These are phyloP conservation scores for Aspergillus bombycis DNA, from an alignment of 2,329 filamentous ascomycete genomes.

Conservation along the genomic window DNA sequence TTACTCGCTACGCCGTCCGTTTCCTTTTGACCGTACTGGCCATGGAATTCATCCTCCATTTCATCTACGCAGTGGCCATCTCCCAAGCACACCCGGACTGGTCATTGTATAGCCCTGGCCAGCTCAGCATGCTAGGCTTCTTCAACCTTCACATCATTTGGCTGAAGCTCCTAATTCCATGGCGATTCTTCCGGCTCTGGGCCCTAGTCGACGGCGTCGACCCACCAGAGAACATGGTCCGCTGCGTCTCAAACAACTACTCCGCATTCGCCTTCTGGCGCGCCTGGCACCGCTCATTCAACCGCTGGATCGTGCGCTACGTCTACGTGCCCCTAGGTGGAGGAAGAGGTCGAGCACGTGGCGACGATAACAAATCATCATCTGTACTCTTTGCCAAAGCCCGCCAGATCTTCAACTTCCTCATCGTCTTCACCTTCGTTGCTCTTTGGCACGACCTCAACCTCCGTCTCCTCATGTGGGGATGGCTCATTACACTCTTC, in stretches of 20 bases:
- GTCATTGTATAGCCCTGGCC: conserved; percentile 80
- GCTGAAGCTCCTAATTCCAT: conserved; percentile 94
- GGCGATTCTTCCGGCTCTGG: conserved; percentile 99
- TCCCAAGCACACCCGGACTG: conserved; percentile 78
- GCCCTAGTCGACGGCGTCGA: conserved; percentile 86
- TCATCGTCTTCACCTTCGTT: conserved; percentile 92
- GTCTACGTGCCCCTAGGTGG: conserved; percentile 92
- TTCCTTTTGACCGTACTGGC: conserved; percentile 78
- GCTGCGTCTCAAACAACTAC: conserved; percentile 95
- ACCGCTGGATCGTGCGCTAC: conserved; percentile 92
- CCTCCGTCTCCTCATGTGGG: conserved; percentile 87
- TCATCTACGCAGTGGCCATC: conserved; percentile 91
- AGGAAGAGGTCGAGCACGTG: conserved; percentile 39
- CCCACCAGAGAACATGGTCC: conserved; percentile 96
- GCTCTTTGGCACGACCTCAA: conserved; percentile 98
- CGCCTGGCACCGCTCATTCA: conserved; percentile 92
- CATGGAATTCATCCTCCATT: conserved; percentile 93
- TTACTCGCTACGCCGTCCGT: conserved; percentile 77
- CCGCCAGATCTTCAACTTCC: conserved; percentile 71
- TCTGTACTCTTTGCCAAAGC: conserved; percentile 52
- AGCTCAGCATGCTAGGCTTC: conserved; percentile 87
- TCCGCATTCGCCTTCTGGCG: conserved; percentile 92
- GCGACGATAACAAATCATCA: conserved; percentile 31
- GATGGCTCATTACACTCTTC: conserved; percentile 93
- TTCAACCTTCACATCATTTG: conserved; percentile 98